phyloP scores from a whole-genome alignment of 2,329 filamentous ascomycete species.

The Alternaria alternata region DNA sequence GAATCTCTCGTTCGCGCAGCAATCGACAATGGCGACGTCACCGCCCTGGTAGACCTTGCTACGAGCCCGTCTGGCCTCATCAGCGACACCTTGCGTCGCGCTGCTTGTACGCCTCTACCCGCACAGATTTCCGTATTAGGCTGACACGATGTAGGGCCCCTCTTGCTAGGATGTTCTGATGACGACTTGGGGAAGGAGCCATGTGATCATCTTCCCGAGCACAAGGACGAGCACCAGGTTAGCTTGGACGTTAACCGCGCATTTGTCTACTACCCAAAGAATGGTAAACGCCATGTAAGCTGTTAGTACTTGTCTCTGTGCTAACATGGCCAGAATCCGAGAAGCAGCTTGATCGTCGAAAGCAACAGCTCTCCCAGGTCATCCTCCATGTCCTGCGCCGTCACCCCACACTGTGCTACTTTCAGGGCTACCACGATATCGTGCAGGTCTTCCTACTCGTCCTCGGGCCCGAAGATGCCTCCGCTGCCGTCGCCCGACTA shows the following conservation, averaged over 20 bases:
- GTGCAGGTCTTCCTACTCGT: constrained; percentile 94
- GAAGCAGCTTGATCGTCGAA: constrained; percentile 73
- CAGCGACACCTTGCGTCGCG: constrained; percentile 67
- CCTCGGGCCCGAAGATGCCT: constrained; percentile 69
- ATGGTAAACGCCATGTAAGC: constrained; percentile 62
- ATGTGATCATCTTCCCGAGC: constrained; percentile 74
- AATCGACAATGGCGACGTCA: constrained; percentile 52
- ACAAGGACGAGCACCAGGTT: constrained; percentile 90
- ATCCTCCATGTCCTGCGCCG: constrained; percentile 83
- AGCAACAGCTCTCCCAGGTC: constrained; percentile 77
- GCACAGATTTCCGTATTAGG: constrained; percentile 5
- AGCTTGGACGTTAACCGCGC: constrained; percentile 90
- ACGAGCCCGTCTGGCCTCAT: constrained; percentile 57
- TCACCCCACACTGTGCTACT: constrained; percentile 88
- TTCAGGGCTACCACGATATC: constrained; percentile 98
- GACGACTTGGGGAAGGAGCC: constrained; percentile 30
- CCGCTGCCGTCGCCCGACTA: constrained; percentile 75
- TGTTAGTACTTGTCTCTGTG: not conserved
- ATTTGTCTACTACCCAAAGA: constrained; percentile 91
- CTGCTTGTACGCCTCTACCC: constrained; percentile 71
- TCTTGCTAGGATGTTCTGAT: constrained; percentile 57
- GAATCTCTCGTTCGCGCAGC: constrained; percentile 50
- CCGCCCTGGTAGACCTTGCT: constrained; percentile 53
- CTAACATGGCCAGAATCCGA: constrained; percentile 69
- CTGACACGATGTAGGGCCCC: constrained; percentile 64